A percentile compares a stretch with the other conserved stretches of the same genome.
phyloP scores from a whole-genome alignment of 2,329 filamentous ascomycete genomes.

The Hypoxylon sp. region DNA sequence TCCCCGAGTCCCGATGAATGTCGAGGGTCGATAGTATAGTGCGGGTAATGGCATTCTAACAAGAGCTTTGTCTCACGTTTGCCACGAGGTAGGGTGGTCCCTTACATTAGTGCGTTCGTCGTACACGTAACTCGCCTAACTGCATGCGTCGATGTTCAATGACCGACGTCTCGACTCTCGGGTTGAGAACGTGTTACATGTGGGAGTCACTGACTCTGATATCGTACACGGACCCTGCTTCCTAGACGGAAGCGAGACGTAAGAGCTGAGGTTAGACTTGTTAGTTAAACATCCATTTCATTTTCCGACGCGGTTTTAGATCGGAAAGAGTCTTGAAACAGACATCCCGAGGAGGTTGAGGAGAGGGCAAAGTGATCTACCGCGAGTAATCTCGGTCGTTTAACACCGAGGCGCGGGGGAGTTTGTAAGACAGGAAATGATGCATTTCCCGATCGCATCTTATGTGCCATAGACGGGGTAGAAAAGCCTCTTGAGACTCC shows the following conservation, averaged over 20 bases:
- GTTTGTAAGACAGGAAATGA: neutral
- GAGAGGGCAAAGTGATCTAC: neutral
- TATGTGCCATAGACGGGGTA: slow-evolving; percentile 1
- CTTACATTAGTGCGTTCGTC: slow-evolving; percentile 5
- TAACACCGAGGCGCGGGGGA: neutral
- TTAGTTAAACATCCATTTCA: neutral
- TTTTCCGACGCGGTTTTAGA: neutral
- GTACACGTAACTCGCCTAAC: slow-evolving; percentile 8
- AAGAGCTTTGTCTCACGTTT: slow-evolving; percentile 15
- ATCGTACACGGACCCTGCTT: slow-evolving; percentile 14
- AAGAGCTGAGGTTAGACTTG: slow-evolving; percentile 33
- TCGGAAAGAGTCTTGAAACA: slow-evolving; percentile 5
- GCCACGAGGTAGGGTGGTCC: slow-evolving; percentile 19
- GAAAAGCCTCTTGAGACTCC: neutral
- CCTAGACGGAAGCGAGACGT: slow-evolving; percentile 7
- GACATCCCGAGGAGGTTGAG: neutral
- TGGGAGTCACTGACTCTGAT: neutral
- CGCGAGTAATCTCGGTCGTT: neutral
- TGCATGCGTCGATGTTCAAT: slow-evolving; percentile 10
- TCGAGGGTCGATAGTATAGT: slow-evolving; percentile 16
- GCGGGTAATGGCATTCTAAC: slow-evolving; percentile 5
- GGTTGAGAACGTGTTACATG: slow-evolving; percentile 17
- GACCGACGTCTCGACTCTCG: slow-evolving; percentile 24
- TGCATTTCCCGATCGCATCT: neutral
- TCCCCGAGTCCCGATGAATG: slow-evolving; percentile 19